Base-by-base conservation (phyloP, 192 early-diverging fungal genomes). In the Obelidium mucronatum region DNA sequence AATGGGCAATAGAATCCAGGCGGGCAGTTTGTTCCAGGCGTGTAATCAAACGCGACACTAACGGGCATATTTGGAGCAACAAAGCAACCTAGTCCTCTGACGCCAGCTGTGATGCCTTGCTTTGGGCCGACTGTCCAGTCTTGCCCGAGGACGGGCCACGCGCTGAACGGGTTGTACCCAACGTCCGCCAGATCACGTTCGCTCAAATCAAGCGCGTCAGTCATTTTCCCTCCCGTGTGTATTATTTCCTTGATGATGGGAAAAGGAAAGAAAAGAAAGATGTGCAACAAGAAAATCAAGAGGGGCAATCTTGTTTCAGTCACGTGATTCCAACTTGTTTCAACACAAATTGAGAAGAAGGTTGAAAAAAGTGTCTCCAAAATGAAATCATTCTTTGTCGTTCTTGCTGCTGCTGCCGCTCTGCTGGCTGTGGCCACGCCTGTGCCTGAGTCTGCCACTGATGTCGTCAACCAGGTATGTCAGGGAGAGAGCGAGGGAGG, bases 1-100 rank as follows among this genome's bases (percentile, higher is more conserved):
- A 58, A 74, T 13, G 82, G 82, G 35, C 82, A 83, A 52, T 56
- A 83, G 37, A 39, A 83, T 8, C 82, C 82, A 22, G 40, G 28
- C 22, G 68, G 55, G 59, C 82, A 83, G 24, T 28, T 28, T 11
- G 22, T 31, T 28, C 30, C 55, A 8, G 22, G 5, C 55, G 1
- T 58, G 40, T 22, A 6, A n/a, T n/a, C 39, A 4, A 76, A n/a
- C 30, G 74, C 33, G 51, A 76, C 8, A 28, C 74, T 64, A 35
- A 76, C 74, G 34, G 63, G 15, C 39, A 28, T 5, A n/a, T 48
- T 51, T n/a, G 64, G 61, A 13, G 30, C 19, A 5, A 39, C 61
- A 35, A 76, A 76, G 64, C 74, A 76, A 33, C 74, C 74, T 31
- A 31, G 67, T 31, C 74, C 74, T 48, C 19, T 48, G n/a, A n/a